Conservation (phyloP, 768 basidiomycete species). For the Boletus sensibilis region DNA sequence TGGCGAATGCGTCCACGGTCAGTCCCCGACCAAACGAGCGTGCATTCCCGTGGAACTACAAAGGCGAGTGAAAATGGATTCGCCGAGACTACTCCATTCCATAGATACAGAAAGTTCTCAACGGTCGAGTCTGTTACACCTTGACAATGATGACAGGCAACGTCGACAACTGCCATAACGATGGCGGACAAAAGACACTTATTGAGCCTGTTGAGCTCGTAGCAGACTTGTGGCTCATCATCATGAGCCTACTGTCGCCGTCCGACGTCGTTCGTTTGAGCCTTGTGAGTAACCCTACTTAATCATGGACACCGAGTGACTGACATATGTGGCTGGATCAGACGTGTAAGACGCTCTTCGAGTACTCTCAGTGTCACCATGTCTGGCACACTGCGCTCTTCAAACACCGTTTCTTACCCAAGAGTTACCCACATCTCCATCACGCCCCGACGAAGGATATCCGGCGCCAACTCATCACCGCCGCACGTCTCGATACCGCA, state of each 20-base stretch:
- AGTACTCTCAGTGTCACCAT: constrained; percentile 24
- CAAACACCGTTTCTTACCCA: constrained; percentile 24
- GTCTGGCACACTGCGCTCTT: constrained; percentile 29
- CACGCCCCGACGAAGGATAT: constrained; percentile 19
- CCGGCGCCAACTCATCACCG: constrained; percentile 23
- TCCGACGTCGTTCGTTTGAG: constrained; percentile 25
- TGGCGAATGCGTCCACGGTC: constrained; percentile 16
- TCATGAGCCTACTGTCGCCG: constrained; percentile 30
- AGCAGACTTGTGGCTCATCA: constrained; percentile 30
- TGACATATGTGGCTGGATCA: not conserved
- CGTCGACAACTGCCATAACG: not conserved
- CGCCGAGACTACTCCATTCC: not conserved
- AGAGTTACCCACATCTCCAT: constrained; percentile 27
- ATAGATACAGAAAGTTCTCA: not conserved
- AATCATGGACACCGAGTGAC: not conserved
- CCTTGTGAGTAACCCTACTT: constrained; percentile 20
- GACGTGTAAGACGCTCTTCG: constrained; percentile 28
- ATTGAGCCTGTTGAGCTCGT: constrained; percentile 15
- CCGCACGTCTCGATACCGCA: constrained; percentile 23
- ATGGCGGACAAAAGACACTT: not conserved
- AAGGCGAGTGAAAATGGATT: constrained; percentile 10
- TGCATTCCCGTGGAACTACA: constrained; percentile 1
- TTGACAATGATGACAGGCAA: not conserved
- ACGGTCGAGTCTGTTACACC: not conserved
- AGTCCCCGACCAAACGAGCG: not conserved